Evolutionary conservation across 1,284 basidiomycete genomes (phyloP).

Genomic region (Malassezia slooffiae): DNA sequence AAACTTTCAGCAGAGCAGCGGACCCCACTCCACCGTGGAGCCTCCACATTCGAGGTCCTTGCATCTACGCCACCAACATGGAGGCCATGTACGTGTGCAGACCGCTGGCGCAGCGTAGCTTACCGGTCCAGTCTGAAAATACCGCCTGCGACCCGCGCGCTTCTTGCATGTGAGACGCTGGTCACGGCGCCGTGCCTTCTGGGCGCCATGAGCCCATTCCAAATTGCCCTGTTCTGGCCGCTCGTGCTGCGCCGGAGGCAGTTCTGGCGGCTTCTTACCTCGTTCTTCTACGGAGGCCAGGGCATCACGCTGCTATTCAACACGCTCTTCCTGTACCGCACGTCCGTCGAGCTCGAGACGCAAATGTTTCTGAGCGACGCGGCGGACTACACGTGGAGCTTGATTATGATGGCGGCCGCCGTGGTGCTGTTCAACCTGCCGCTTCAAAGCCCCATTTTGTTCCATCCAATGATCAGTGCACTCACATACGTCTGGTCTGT

Average conservation of each 20-base stretch:
- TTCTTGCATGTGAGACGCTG: constrained; percentile 56
- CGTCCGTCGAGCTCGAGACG: constrained; percentile 29
- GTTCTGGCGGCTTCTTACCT: constrained; percentile 66
- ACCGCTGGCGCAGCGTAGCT: not conserved
- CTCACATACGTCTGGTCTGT: constrained; percentile 47
- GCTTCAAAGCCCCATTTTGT: constrained; percentile 55
- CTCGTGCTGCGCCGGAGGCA: constrained; percentile 51
- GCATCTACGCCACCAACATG: constrained; percentile 2
- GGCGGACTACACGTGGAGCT: constrained; percentile 31
- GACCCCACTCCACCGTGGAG: too few species aligned
- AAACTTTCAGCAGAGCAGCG: not conserved
- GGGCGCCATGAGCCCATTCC: constrained; percentile 54
- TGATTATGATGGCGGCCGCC: constrained; percentile 23
- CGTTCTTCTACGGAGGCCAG: constrained; percentile 60
- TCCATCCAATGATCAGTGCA: constrained; percentile 59
- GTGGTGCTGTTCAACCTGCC: constrained; percentile 55
- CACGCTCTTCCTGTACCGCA: constrained; percentile 28
- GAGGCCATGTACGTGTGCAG: constrained; percentile 8
- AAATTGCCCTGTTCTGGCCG: constrained; percentile 54
- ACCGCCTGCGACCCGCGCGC: constrained; percentile 68
- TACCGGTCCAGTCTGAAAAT: constrained; percentile 53
- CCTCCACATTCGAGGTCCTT: not conserved
- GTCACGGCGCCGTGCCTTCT: constrained; percentile 58
- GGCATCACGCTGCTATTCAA: constrained; percentile 37
- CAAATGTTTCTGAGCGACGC: constrained; percentile 27